Evolutionary conservation across 2,329 filamentous ascomycete species (phyloP).

Genomic region (Exophiala lecanii-corni): DNA sequence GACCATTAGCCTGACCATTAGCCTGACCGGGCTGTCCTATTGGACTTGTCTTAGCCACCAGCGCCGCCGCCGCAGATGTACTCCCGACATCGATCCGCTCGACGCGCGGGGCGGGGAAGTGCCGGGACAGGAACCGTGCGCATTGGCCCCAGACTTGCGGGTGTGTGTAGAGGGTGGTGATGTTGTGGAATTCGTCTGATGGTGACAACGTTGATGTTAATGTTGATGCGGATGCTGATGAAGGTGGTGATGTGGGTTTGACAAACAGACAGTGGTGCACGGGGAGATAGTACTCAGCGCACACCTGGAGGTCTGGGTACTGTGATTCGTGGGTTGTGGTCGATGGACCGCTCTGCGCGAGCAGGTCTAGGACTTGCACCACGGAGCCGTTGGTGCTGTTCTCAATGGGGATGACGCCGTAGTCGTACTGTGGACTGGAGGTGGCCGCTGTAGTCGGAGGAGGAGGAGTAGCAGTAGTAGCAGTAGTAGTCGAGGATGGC

Average conservation of each 20-base stretch:
- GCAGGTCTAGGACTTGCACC: conserved; percentile 80
- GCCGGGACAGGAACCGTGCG: conserved; percentile 60
- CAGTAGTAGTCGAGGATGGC: background rate
- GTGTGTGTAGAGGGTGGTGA: conserved; percentile 82
- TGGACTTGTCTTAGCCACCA: conserved; percentile 49
- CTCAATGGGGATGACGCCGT: conserved; percentile 88
- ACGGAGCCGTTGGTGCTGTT: conserved; percentile 95
- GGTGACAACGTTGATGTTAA: background rate
- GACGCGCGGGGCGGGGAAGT: conserved; percentile 20
- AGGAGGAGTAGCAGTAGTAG: conserved; percentile 59
- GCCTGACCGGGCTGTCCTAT: conserved; percentile 36
- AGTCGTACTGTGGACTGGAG: conserved; percentile 58
- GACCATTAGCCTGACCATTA: background rate
- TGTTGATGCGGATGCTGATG: background rate
- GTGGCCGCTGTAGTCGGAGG: conserved; percentile 57
- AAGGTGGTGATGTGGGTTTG: conserved; percentile 6
- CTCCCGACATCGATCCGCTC: conserved; percentile 79
- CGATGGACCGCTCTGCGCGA: conserved; percentile 64
- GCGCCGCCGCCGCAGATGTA: conserved; percentile 78
- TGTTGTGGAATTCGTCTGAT: conserved; percentile 43
- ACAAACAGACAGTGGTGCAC: conserved; percentile 84
- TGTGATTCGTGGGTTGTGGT: conserved; percentile 28
- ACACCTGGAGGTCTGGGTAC: conserved; percentile 68
- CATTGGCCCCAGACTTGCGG: conserved; percentile 96
- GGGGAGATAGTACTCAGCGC: conserved; percentile 77